Base-by-base conservation (phyloP, 257 asterid genomes). In the Nicotiana sylvestris region DNA sequence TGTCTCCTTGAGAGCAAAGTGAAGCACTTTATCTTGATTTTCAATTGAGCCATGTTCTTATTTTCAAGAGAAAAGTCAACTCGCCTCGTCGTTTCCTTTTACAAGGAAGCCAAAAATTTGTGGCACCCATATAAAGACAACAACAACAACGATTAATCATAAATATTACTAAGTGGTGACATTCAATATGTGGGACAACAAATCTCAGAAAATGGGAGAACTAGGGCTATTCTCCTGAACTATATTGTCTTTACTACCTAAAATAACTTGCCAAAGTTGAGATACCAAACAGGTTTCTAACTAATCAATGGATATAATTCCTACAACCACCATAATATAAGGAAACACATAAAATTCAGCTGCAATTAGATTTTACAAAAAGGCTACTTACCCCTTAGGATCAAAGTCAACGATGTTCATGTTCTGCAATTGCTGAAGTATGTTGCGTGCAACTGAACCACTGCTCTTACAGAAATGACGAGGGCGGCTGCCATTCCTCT, bases 401-500 rank as follows among this genome's bases (percentile, higher is more conserved):
- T 96, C 96, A 2, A 91, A 57, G 83, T 96, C 98, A 13, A 96
- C 57, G 5, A 96, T 94, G 87, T 86, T 91, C 96, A 94, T 92
- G 15, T 72, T 77, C 87, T 94, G 93, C 92, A 95, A 82, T 84
- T 95, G 96, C 60, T 94, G 96, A 82, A 95, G 97, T 62, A 96
- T 93, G 89, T 96, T 89, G 9, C 99, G 97, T 53, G 98, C 98
- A 81, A 94, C 85, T 12, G 97, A 80, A n/a, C 99, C 98, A 82
- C 97, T 94, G 91, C 98, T 94, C 78, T 91, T 95, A 78, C 97
- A 89, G 77, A 95, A 95, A 87, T 95, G 99, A 15, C 90, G 96
- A 27, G 98, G 99, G 7, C 93, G 89, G 66, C 97, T 92, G 66
- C 98, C 97, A 12, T 94, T 94, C 84, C 97, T 93, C 91, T 93